Evolutionary conservation across 352 stramenopile species (phyloP).

Genomic region (Pythium aphanidermatum): DNA sequence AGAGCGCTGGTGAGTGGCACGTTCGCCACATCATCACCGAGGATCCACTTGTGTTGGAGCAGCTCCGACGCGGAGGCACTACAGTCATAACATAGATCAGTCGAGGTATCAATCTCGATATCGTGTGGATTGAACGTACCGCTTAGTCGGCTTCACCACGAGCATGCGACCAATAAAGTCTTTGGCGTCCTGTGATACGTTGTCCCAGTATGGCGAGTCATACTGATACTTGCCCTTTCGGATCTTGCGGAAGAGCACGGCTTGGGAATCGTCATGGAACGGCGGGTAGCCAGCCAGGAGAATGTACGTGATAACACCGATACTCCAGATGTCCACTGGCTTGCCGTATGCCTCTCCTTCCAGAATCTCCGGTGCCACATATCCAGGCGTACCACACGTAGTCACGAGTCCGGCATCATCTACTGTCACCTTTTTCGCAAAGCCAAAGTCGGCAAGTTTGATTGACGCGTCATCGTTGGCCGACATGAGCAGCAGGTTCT

Average conservation of each 20-base stretch:
- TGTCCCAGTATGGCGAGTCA: slow-evolving; percentile 87
- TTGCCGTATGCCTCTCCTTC: slow-evolving; percentile 76
- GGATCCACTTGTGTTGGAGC: slow-evolving; percentile 74
- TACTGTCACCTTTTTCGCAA: slow-evolving; percentile 81
- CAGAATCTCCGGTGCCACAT: slow-evolving; percentile 83
- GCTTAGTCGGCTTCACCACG: slow-evolving; percentile 70
- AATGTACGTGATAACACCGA: slow-evolving; percentile 89
- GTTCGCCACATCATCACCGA: slow-evolving; percentile 51
- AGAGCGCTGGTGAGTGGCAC: slow-evolving; percentile 72
- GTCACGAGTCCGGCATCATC: slow-evolving; percentile 58
- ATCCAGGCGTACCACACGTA: slow-evolving; percentile 70
- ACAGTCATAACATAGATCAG: background rate
- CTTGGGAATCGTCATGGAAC: slow-evolving; percentile 93
- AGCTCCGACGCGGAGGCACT: slow-evolving; percentile 49
- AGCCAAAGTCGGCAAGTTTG: slow-evolving; percentile 92
- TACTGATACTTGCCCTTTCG: slow-evolving; percentile 83
- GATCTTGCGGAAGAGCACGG: slow-evolving; percentile 89
- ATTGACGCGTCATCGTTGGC: slow-evolving; percentile 84
- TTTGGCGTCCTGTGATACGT: slow-evolving; percentile 85
- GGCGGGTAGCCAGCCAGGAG: slow-evolving; percentile 79
- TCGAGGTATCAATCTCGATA: too few relatives aligned
- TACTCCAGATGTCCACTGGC: slow-evolving; percentile 82
- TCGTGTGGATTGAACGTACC: too few relatives aligned
- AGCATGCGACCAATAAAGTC: slow-evolving; percentile 87
- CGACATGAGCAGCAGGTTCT: slow-evolving; percentile 85